Evolutionary conservation across 306 rosid species (phyloP).

Genomic region (Urtica urens): DNA sequence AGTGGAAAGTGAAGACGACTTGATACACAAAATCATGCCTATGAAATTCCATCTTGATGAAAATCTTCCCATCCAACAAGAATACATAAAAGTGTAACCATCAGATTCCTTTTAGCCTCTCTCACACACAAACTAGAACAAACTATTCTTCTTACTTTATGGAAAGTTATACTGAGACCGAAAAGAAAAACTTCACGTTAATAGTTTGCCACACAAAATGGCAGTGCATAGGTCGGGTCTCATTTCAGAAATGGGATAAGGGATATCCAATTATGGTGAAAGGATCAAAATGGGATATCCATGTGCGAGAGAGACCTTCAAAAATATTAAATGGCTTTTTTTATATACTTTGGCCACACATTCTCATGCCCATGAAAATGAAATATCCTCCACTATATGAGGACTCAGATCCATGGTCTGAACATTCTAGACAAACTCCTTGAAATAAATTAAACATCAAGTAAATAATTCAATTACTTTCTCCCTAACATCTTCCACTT

Average conservation of each 20-base stretch:
- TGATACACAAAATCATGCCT: background rate
- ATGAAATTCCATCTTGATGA: background rate
- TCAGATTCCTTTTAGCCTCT: background rate
- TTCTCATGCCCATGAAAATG: constrained; percentile 8
- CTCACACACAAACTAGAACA: background rate
- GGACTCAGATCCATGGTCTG: background rate
- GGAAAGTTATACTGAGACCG: too few species aligned
- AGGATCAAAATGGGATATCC: constrained; percentile 18
- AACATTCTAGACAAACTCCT: background rate
- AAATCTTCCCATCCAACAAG: background rate
- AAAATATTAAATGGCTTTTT: background rate
- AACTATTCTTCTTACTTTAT: background rate
- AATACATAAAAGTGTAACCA: constrained; percentile 2
- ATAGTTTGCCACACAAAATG: constrained; percentile 21
- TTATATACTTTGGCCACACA: constrained; percentile 15
- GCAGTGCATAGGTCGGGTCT: constrained; percentile 13
- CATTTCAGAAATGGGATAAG: constrained; percentile 19
- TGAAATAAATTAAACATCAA: too few species aligned
- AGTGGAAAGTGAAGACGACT: constrained; percentile 2
- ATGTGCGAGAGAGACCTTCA: background rate
- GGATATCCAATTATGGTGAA: constrained; percentile 23
- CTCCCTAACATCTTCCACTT: too few species aligned
- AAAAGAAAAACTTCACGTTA: background rate
- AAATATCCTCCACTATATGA: background rate
- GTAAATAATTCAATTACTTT: too few species aligned